Conservation (phyloP, 2,329 filamentous ascomycete species). For the Trichoderma brevicompactum region DNA sequence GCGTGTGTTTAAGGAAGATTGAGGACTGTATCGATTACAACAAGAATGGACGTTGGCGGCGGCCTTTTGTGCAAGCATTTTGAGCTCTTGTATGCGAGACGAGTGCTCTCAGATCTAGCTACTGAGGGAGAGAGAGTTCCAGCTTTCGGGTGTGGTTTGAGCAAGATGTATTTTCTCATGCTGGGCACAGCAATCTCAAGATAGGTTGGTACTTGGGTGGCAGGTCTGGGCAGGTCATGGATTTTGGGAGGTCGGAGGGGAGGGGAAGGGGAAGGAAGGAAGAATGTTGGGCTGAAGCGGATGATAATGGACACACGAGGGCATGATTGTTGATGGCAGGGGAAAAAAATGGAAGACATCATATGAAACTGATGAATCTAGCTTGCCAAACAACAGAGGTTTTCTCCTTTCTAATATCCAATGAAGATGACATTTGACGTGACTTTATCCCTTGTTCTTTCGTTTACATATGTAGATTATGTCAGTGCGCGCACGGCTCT, state of each 20-base stretch:
- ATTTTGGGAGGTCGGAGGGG: constrained; percentile 19
- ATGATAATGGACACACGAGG: constrained; percentile 32
- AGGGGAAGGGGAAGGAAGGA: not conserved
- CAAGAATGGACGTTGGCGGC: constrained; percentile 26
- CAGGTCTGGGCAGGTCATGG: constrained; percentile 24
- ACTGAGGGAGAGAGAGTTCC: constrained; percentile 1
- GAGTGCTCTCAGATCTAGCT: constrained; percentile 20
- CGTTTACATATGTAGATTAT: not conserved
- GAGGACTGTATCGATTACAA: constrained; percentile 25
- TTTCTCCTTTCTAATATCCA: constrained; percentile 29
- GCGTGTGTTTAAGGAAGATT: constrained; percentile 18
- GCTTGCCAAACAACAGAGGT: constrained; percentile 27
- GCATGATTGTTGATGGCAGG: constrained; percentile 29
- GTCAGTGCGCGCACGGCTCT: constrained; percentile 5
- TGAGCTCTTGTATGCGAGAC: constrained; percentile 20
- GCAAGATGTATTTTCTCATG: constrained; percentile 14
- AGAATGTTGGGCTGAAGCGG: constrained; percentile 18
- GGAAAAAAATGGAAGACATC: constrained; percentile 24
- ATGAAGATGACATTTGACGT: constrained; percentile 10
- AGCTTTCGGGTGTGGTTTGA: constrained; percentile 12
- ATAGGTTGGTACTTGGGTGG: constrained; percentile 22
- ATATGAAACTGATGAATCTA: constrained; percentile 31
- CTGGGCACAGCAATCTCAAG: constrained; percentile 26
- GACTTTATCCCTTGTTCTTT: not conserved
- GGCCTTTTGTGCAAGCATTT: constrained; percentile 29